Base-by-base conservation (phyloP, 495 filamentous ascomycete genomes). In the Xylaria nigripes region DNA sequence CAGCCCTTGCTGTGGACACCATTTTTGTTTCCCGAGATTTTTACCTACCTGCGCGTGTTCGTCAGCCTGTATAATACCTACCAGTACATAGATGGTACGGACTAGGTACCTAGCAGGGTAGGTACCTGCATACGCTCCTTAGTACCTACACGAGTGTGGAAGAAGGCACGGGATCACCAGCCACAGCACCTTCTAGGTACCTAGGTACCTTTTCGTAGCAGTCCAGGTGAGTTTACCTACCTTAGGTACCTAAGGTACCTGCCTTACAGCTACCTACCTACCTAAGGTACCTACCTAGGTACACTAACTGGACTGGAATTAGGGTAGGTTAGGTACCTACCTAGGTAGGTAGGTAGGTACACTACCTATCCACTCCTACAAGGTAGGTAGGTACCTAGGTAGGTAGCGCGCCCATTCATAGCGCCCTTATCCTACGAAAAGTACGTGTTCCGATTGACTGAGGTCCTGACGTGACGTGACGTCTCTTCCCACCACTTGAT, bases 1-100 rank as follows among this genome's bases (percentile, higher is more conserved):
- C 15, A 27, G 27, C 24, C 50, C 40, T n/a, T n/a, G n/a, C 50
- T 52, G 36, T 40, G 50, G 50, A 18, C 42, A 18, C 18, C 30
- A 34, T 42, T 38, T 54, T n/a, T n/a, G n/a, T 42, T 54, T 53
- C 22, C 41, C 43, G 12, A 40, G 36, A 40, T 40, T 40, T 40
- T 40, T n/a, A n/a, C n/a, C 36, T 19, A n/a, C 50, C n/a, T 36
- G 32, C 12, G 48, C 38, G 48, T 13, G 41, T 36, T 42, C 32
- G 51, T 45, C 43, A 46, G 51, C 43, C 43, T 52, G 50, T 5
- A 18, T 4, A 40, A 5, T 18, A 9, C n/a, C n/a, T n/a, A n/a
- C n/a, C n/a, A n/a, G n/a, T n/a, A n/a, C n/a, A n/a, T n/a, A n/a
- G n/a, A n/a, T n/a, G n/a, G n/a, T n/a, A n/a, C n/a, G n/a, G n/a